Conservation (phyloP, 208 protist genomes). For the Crithidia brevicula region DNA sequence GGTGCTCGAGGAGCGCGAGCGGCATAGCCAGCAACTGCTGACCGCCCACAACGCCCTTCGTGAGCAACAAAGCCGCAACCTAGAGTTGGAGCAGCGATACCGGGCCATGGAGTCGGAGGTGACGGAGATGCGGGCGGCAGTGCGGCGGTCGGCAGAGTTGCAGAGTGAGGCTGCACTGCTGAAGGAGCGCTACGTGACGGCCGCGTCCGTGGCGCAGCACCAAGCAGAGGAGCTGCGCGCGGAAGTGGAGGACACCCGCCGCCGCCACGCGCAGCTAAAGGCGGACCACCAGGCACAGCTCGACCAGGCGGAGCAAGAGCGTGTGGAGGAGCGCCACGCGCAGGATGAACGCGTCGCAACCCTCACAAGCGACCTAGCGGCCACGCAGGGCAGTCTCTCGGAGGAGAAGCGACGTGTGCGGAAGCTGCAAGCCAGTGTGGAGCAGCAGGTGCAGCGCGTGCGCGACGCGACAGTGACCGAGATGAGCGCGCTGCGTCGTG, state of each 20-base stretch:
- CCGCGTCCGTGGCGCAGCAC: slow-evolving; percentile 48
- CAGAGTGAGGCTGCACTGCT: slow-evolving; percentile 74
- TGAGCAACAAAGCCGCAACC: slow-evolving; percentile 69
- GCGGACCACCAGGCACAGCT: slow-evolving; percentile 43
- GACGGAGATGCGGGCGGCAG: slow-evolving; percentile 60
- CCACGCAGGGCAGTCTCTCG: slow-evolving; percentile 19
- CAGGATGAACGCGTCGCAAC: slow-evolving; percentile 39
- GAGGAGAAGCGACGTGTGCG: slow-evolving; percentile 36
- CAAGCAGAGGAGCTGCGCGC: slow-evolving; percentile 42
- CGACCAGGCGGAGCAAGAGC: slow-evolving; percentile 27
- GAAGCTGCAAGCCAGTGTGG: slow-evolving; percentile 40
- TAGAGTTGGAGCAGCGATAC: slow-evolving; percentile 79
- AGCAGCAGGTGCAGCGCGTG: slow-evolving; percentile 47
- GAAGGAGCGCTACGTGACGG: slow-evolving; percentile 68
- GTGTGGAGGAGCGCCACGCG: slow-evolving; percentile 38
- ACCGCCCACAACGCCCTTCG: slow-evolving; percentile 74
- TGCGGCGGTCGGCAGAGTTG: slow-evolving; percentile 67
- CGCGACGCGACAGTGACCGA: slow-evolving; percentile 50
- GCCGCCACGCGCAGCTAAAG: slow-evolving; percentile 30
- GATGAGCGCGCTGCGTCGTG: slow-evolving; percentile 54
- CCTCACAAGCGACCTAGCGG: slow-evolving; percentile 36
- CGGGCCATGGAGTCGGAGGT: slow-evolving; percentile 63
- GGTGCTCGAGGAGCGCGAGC: slow-evolving; percentile 68
- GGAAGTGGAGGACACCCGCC: slow-evolving; percentile 33
- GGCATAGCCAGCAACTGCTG: slow-evolving; percentile 61